Evolutionary conservation across 1,139 yeast genomes (phyloP), one percentile per base, ranked within the genome.

Genomic region (Entelexis sorbosivorans): DNA sequence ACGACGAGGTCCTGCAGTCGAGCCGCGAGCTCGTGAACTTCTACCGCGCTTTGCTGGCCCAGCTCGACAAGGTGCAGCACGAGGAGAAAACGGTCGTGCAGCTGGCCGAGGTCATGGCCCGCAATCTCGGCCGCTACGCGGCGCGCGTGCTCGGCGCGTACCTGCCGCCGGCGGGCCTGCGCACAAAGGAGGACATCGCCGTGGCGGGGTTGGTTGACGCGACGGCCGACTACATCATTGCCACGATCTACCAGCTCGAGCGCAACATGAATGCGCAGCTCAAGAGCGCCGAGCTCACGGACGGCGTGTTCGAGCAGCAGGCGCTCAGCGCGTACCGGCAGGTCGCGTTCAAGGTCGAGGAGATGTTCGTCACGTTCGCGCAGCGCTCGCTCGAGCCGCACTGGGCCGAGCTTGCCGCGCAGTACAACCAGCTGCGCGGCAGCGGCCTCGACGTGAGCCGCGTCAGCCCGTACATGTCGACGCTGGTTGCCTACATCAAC

Each of bases 221-320:
- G 60, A 91, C 98, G 0, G 88, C 95, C 1, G 96, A 91, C 63
- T 91, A 89, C 66, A 81, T 95, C 55, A 76, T 85, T 29, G 74
- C 78, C 17, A 91, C 96, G 7, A 78, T 82, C 2, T 75, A 74
- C 19, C 96, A 91, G 63, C 69, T 91, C 49, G 87, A 79, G 60
- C 84, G 81, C 39, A 79, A 77, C 58, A 68, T 91, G 48, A 64
- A 68, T 13, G 75, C 74, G 20, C 67, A 79, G 36, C 71, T 80
- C 35, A 71, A 32, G 14, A 14, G 8, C 19, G 17, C 42, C 10
- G 51, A 44, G 29, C 38, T 26, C 19, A 31, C 40, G 26, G 52
- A 48, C 19, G 50, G 33, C 24, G 34, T 50, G 14, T 54, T 54
- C 38, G 57, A 54, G 50, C 13, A 44, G 38, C 49, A 34, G 22